Percentiles rank a stretch among this genome's conserved stretches.
Conservation (phyloP, 148 eudicot genomes). For the Fallopia convolvulus region DNA sequence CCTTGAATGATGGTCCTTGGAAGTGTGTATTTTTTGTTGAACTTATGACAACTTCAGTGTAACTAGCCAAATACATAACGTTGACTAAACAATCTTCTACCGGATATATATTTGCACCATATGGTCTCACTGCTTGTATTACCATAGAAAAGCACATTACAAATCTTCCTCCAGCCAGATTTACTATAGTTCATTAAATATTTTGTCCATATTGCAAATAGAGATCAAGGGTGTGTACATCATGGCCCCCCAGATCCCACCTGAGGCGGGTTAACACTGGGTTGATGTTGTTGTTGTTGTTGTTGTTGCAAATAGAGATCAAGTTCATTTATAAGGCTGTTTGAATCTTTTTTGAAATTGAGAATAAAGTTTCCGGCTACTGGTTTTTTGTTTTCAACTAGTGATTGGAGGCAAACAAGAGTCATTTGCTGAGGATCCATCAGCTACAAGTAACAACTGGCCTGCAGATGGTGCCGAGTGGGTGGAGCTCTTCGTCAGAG, state of each 20-base stretch:
- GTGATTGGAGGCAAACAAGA: conserved; percentile 29
- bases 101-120: not conserved
- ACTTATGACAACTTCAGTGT: not conserved
- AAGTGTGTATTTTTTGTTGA: not conserved
- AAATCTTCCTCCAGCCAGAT: no score
- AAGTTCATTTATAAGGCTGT: not conserved
- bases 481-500: conserved; percentile 84
- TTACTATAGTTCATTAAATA: no score
- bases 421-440: conserved; percentile 25
- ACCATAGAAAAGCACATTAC: not conserved
- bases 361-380: not conserved
- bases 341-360: not conserved
- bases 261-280: no score
- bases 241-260: no score
- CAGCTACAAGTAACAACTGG: conserved; percentile 19
- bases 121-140: not conserved
- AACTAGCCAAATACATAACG: not conserved
- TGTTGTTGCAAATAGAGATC: not conserved
- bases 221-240: no score
- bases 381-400: conserved; percentile 18
- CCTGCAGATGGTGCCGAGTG: conserved; percentile 61
- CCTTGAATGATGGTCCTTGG: not conserved
- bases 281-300: no score
- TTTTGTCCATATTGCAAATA: not conserved
- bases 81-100: not conserved